Evolutionary conservation across 345 rosid genomes (phyloP).

Genomic region (Brassica incana): DNA sequence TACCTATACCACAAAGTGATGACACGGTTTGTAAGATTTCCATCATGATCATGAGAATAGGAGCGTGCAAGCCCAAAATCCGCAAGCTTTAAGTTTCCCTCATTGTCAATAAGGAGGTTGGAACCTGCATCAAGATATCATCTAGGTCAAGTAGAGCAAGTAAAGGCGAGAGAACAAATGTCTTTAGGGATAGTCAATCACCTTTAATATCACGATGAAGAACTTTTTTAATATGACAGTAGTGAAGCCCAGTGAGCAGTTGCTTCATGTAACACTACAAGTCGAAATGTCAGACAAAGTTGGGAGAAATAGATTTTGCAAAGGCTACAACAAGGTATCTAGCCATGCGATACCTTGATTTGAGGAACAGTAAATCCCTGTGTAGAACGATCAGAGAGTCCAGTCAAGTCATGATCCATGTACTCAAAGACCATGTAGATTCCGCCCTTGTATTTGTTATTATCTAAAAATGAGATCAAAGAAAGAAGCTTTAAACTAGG

Average conservation of each 20-base stretch:
- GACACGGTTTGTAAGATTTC: neutral
- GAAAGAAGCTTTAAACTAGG: neutral
- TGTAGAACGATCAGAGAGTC: neutral
- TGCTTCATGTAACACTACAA: constrained; percentile 88
- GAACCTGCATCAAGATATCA: neutral
- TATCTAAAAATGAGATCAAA: neutral
- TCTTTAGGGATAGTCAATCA: neutral
- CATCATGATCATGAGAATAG: neutral
- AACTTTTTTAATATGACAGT: constrained; percentile 34
- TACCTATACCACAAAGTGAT: neutral
- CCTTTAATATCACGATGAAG: constrained; percentile 98
- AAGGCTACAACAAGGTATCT: neutral
- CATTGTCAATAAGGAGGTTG: neutral
- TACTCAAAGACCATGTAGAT: neutral
- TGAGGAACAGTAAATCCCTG: neutral
- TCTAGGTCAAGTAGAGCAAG: neutral
- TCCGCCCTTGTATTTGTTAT: neutral
- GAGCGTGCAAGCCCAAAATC: constrained; percentile 1
- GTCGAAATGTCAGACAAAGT: neutral
- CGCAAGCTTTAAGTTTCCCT: neutral
- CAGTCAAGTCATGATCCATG: neutral
- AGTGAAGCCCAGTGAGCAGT: constrained; percentile 85
- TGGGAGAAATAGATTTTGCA: neutral
- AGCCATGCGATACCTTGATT: neutral
- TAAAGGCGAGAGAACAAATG: neutral